Base-by-base conservation (phyloP, 306 rosid species). In the Aeschynomene evenia region DNA sequence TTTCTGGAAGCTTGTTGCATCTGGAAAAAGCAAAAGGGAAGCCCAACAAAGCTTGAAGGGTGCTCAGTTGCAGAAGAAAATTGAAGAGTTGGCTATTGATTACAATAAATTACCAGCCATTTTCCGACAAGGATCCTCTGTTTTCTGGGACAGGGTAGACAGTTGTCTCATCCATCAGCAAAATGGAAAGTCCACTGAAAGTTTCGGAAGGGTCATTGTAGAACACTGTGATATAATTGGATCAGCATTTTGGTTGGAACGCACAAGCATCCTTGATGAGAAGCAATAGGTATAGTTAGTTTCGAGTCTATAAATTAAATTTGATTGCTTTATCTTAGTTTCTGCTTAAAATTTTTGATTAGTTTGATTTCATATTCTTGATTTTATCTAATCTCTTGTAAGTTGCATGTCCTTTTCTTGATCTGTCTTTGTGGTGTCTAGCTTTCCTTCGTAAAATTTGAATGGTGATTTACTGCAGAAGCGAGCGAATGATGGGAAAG, bases 1-100 rank as follows among this genome's bases (percentile, higher is more conserved):
- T 83, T 92, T 88, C 53, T 89, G 96, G 96, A 82, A 84, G 86
- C 88, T 89, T 71, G 89, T 86, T 26, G 75, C 81, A 65, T 70
- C 81, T 39, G 89, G 96, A 58, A 86, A 82, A 72, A 68, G 81
- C 71, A 86, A 84, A 81, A 78, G 72, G 40, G 89, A 84, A 77
- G 91, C 89, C 40, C 91, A 89, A 72, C 65, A 74, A 19, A 50
- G 48, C 33, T 77, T 86, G 21, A 84, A 83, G 88, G 94, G 91
- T 67, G 85, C 93, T 76, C 93, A 83, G 71, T 37, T 89, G 29
- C 80, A 62, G 51, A 89, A 84, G 77, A 90, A 79, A 75, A 69
- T 81, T 33, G 83, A 85, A 63, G 88, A 88, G 68, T 80, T 92
- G 77, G 83, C 82, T 61, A 80, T 86, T 75, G 88, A 82, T 57